These are phyloP conservation scores for Bauhinia variegata DNA, from an alignment of 306 rosid genomes.

Conservation along the genomic window DNA sequence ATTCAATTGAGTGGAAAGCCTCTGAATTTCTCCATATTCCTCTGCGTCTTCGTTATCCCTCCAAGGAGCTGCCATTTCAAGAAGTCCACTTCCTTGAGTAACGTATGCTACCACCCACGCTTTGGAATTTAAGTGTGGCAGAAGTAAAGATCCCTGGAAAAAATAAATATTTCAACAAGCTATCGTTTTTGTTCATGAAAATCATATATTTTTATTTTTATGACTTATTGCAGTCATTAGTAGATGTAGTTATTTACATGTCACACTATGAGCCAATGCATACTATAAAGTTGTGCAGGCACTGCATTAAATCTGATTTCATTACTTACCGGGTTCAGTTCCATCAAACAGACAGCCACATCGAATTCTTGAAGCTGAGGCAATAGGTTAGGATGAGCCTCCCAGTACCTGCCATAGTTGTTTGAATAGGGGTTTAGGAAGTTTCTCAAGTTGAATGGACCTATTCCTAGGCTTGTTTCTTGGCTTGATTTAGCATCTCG, in stretches of 20 bases:
- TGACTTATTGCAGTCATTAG: too few species aligned
- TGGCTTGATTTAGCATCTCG: conserved; percentile 26
- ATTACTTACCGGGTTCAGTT: conserved; percentile 29
- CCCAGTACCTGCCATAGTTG: conserved; percentile 36
- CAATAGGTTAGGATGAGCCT: conserved; percentile 26
- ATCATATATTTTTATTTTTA: too few species aligned
- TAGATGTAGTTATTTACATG: too few species aligned
- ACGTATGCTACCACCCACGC: conserved; percentile 6
- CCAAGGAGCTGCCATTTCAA: conserved; percentile 25
- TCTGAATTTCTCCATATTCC: conserved; percentile 1
- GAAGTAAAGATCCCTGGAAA: conserved; percentile 32
- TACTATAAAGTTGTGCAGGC: too few species aligned
- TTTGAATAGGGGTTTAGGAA: conserved; percentile 20
- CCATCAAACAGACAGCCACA: not conserved
- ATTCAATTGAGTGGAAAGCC: conserved; percentile 24
- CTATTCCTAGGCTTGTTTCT: not conserved
- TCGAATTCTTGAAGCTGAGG: conserved; percentile 27
- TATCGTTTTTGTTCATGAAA: too few species aligned
- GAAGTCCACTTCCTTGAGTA: conserved; percentile 15
- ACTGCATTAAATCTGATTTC: too few species aligned
- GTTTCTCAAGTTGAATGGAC: conserved; percentile 42
- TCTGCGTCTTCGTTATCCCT: not conserved
- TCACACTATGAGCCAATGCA: too few species aligned
- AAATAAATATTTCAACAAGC: too few species aligned
- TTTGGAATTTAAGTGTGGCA: conserved; percentile 43